Base-by-base conservation (phyloP, 2,329 filamentous ascomycete genomes). In the Aspergillus nomiae region DNA sequence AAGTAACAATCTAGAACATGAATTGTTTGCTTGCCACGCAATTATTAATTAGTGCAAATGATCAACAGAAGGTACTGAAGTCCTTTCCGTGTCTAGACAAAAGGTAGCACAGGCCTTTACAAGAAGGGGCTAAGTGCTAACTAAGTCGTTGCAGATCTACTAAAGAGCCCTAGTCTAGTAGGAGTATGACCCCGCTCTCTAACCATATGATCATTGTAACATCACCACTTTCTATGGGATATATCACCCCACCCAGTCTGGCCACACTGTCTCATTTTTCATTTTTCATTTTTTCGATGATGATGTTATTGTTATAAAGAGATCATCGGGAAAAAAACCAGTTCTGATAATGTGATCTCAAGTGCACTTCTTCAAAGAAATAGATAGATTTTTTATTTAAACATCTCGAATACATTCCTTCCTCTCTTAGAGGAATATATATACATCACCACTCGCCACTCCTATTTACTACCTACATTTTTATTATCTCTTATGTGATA, bases 181-280 rank as follows among this genome's bases (percentile, higher is more conserved):
- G 14, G 38, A 41, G 8, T n/a, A 14, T 41, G 45, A 57, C 55
- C 55, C 56, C 43, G 9, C 16, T n/a, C 43, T 16, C 19, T 6
- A 58, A 58, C 34, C 58, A 59, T 59, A 53, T 41, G 48, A 59
- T 59, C 14, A 59, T 36, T 26, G 32, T 55, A 28, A 38, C 32
- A 55, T 55, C 11, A 55, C 32, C 51, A 55, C 24, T 21, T 38
- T 36, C 12, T 36, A 28, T 54, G 56, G 21, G 51, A 48, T 24
- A 38, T 38, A 38, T 55, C 34, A 38, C 32, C 51, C 34, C 34
- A 55, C 34, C 32, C 38, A 21, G 28, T 55, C 34, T 36, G 51
- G 21, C 51, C 51, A 55, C 51, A 21, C 12, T 8, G 19, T 26
- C n/a, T 36, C 30, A 36, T 9, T 28, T 21, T 24, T 24, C 21